Base-by-base conservation (phyloP, 345 rosid species). In the Populus pruinosa region DNA sequence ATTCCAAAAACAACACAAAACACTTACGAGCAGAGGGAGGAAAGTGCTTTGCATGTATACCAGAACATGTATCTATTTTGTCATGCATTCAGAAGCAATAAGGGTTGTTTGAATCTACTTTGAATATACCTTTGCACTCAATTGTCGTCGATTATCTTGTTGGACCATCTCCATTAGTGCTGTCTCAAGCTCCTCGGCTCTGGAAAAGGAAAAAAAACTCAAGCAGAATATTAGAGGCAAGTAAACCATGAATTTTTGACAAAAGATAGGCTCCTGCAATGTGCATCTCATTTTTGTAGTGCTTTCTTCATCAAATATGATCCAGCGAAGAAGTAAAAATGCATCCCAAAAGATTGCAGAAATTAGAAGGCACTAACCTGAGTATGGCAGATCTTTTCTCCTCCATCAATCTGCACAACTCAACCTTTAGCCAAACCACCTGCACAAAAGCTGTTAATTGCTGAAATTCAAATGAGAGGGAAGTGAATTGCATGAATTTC, bases 151-250 rank as follows among this genome's bases (percentile, higher is more conserved):
- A 80, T 96, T 96, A 78, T 96, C 99, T 87, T 86, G 88, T 88
- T 90, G 90, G 79, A 92, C 96, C 89, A 93, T 88, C 88, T 96
- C 99, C 90, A 91, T 86, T 59, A 93, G 86, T 41, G 98, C 99
- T 73, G 92, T 89, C 90, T 96, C 98, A 83, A 96, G 82, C 90
- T 93, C 99, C 82, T 96, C 99, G n/a, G 98, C 90, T 80, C 99
- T 95, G 82, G 59, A 74, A 73, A 85, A 74, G 25, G 76, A 78
- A 80, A 41, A 44, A 44, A 11, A 2, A 11, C 35, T 33, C 35
- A 13, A 13, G 43, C 69, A 31, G 77, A 72, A n/a, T 11, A n/a
- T 71, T 62, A 11, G 49, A 76, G 55, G 55, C 43, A 61, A 67
- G n/a, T 33, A 29, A 11, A 76, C 23, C 49, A 63, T 41, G 44